Percentiles rank a stretch among this genome's conserved stretches.
Conservation (phyloP, 495 filamentous ascomycete genomes). For the Penicillium pulvis region DNA sequence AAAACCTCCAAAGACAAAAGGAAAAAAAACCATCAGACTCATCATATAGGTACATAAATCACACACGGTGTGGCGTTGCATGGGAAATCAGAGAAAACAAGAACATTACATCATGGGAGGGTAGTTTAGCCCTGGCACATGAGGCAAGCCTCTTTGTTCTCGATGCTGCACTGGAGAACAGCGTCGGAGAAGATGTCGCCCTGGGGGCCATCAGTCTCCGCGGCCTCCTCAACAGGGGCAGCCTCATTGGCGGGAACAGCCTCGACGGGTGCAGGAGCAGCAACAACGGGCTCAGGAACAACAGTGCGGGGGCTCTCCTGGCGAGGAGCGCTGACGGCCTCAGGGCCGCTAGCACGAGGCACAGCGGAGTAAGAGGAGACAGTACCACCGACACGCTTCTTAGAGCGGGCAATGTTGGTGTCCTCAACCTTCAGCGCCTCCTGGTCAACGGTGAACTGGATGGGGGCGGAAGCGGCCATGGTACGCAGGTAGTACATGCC, state of each 20-base stretch:
- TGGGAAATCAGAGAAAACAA: conserved; percentile 5
- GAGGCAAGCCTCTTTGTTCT: conserved; percentile 84
- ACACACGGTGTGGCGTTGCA: conserved; percentile 11
- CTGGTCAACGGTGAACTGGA: conserved; percentile 99
- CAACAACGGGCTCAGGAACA: conserved; percentile 64
- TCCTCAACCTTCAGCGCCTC: conserved; percentile 89
- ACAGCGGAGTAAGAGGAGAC: conserved; percentile 56
- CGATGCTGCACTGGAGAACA: conserved; percentile 89
- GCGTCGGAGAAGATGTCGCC: conserved; percentile 91
- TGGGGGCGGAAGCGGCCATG: conserved; percentile 93
- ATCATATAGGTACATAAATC: conserved; percentile 44
- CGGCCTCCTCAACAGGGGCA: conserved; percentile 59
- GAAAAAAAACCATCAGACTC: conserved; percentile 41
- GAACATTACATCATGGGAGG: conserved; percentile 17
- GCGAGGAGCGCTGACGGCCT: conserved; percentile 28
- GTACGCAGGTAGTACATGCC: conserved; percentile 99
- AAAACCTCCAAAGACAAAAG: conserved; percentile 21
- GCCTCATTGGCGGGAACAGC: conserved; percentile 44
- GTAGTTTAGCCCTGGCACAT: conserved; percentile 80
- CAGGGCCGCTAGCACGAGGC: conserved; percentile 54
- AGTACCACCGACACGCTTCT: conserved; percentile 62
- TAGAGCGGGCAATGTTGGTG: conserved; percentile 70
- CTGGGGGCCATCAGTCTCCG: conserved; percentile 49
- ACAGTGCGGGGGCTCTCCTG: conserved; percentile 71
- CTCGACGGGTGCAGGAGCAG: conserved; percentile 33